Conservation (phyloP, 495 filamentous ascomycete genomes). For the Talaromyces proteolyticus region DNA sequence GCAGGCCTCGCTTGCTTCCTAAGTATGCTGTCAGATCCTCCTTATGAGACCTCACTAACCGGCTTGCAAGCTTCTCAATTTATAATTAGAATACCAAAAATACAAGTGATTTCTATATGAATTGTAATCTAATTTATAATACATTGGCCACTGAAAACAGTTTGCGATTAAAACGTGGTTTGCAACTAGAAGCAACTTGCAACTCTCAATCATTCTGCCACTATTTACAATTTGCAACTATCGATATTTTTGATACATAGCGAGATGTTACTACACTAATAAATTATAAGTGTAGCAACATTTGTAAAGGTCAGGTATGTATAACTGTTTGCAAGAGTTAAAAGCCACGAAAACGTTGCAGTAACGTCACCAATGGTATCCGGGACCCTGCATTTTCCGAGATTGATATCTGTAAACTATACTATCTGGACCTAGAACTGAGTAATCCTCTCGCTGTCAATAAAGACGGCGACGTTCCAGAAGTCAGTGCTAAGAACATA, state of each 20-base stretch:
- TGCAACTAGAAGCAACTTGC: not conserved
- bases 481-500: not conserved
- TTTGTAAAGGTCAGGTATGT: not conserved
- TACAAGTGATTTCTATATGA: not conserved
- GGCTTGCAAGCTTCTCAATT: not conserved
- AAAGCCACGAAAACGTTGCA: not conserved
- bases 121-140: not conserved
- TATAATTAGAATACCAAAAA: not conserved
- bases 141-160: no score
- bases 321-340: no score
- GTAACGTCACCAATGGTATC: not conserved
- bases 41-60: not conserved
- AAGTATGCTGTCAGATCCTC: not conserved
- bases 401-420: no score
- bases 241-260: not conserved
- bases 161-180: not conserved
- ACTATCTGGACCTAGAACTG: no score
- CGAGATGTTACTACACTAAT: not conserved
- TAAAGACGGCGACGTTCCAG: not conserved
- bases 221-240: not conserved
- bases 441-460: not conserved
- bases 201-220: not conserved
- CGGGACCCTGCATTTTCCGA: no score
- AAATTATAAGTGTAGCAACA: not conserved
- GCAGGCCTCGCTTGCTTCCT: not conserved